A percentile compares a stretch with the other conserved stretches of the same genome.
phyloP scores from a whole-genome alignment of 768 basidiomycete species.

The Scleroderma citrinum region DNA sequence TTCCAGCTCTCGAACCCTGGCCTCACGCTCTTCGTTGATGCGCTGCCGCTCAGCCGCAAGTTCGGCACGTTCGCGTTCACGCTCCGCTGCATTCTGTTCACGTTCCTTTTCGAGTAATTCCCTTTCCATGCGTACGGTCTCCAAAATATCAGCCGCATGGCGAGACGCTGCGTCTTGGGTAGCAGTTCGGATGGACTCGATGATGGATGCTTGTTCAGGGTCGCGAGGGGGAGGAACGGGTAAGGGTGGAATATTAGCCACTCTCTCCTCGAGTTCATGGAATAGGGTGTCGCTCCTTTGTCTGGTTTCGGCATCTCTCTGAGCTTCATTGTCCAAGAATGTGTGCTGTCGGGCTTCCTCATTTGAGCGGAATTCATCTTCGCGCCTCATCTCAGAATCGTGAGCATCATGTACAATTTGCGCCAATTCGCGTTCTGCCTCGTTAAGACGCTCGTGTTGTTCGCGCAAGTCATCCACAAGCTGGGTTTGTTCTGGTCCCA shows the following conservation, averaged over 20 bases:
- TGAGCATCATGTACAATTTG: conserved; percentile 44
- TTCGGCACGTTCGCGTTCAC: conserved; percentile 43
- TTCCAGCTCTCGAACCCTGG: conserved; percentile 54
- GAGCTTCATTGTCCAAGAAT: conserved; percentile 54
- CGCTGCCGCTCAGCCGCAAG: conserved; percentile 44
- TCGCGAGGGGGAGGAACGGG: conserved; percentile 14
- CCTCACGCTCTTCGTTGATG: conserved; percentile 44
- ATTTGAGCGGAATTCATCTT: conserved; percentile 54
- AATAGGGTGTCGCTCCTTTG: conserved; percentile 28
- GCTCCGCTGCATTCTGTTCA: conserved; percentile 49
- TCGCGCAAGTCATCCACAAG: conserved; percentile 41
- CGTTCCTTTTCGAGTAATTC: conserved; percentile 53
- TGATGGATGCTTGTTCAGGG: conserved; percentile 27
- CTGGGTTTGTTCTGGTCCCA: conserved; percentile 24
- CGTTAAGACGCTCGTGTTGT: conserved; percentile 51
- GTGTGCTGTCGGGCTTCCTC: conserved; percentile 61
- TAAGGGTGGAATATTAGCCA: conserved; percentile 17
- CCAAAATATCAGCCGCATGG: conserved; percentile 52
- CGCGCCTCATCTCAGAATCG: conserved; percentile 59
- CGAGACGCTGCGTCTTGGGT: conserved; percentile 50
- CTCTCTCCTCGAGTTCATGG: conserved; percentile 23
- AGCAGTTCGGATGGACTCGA: conserved; percentile 36
- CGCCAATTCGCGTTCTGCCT: conserved; percentile 45
- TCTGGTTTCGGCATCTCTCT: conserved; percentile 51
- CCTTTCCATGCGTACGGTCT: conserved; percentile 52